Base-by-base conservation (phyloP, 2,329 filamentous ascomycete genomes). In the Alternaria sp. region DNA sequence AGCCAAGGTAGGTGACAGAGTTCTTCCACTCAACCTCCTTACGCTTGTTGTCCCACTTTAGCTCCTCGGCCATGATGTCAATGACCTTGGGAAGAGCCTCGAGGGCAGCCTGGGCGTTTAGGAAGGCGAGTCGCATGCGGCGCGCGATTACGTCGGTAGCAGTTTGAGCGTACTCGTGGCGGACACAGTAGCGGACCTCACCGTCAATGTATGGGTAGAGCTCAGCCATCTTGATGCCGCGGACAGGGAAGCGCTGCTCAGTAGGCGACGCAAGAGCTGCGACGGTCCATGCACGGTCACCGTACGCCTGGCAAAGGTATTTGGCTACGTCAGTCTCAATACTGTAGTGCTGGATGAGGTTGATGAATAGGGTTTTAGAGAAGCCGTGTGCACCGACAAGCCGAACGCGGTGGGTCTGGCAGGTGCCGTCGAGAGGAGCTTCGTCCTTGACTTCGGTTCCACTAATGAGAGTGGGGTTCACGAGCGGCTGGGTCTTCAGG, bases 161-260 rank as follows among this genome's bases (percentile, higher is more conserved):
- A 3, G 92, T 96, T 78, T 96, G 91, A 3, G 94, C 94, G 72
- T 96, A 96, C 80, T 97, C 94, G 77, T 96, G 89, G 50, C 88
- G 84, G 39, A 96, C 88, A 24, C 92, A 92, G 75, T 97, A 97
- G 54, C 92, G 87, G 39, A 97, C 85, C 80, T 98, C 94, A 48
- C 93, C 93, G 72, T 97, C 93, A 26, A 97, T 87, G 77, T 95
- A 97, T 13, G 93, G 92, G 78, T 97, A 97, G 28, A 96, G 82
- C 14, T 85, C 79, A 3, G 90, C 90, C 62, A 97, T 90, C 62
- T 92, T 89, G 78, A 90, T 86, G 55, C 93, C 93, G 51, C 92
- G 86, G 31, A 93, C 89, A 3, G 93, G 93, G 83, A 93, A 97
- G 49, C 92, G 88, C 70, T 88, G 81, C 56, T 90, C 86, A 0